A percentile compares a stretch with the other conserved stretches of the same genome.
phyloP scores from a whole-genome alignment of 2,329 filamentous ascomycete genomes.

The Fusarium brachygibbosum region DNA sequence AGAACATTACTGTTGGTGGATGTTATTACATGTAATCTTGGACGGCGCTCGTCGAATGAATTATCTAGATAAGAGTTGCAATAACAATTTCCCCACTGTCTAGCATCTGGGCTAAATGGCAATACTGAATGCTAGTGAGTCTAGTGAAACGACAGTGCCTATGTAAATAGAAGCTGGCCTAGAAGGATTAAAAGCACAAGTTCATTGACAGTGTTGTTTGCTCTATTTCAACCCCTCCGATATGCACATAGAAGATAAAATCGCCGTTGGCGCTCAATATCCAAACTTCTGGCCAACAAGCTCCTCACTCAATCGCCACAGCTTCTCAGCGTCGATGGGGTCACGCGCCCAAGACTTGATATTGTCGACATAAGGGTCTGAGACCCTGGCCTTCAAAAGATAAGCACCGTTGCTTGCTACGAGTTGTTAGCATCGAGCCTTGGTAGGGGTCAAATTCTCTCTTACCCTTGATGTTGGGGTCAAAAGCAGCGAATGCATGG shows the following conservation, averaged over 20 bases:
- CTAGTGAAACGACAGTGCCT: too few relatives aligned
- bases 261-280: slow-evolving; percentile 28
- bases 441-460: accelerated
- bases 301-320: slow-evolving; percentile 63
- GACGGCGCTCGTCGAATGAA: too few relatives aligned
- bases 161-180: too few relatives aligned
- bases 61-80: too few relatives aligned
- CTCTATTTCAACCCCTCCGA: too few relatives aligned
- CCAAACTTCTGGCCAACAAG: slow-evolving; percentile 59
- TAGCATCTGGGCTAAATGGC: too few relatives aligned
- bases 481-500: slow-evolving; percentile 56
- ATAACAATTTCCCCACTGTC: too few relatives aligned
- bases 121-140: too few relatives aligned
- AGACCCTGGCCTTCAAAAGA: slow-evolving; percentile 52
- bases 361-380: slow-evolving; percentile 50
- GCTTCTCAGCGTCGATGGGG: slow-evolving; percentile 55
- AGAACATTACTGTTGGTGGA: too few relatives aligned
- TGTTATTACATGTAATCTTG: too few relatives aligned
- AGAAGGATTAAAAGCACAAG: too few relatives aligned
- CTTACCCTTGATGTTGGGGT: slow-evolving; percentile 51
- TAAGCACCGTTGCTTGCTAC: slow-evolving; percentile 52
- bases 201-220: too few relatives aligned
- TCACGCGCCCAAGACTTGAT: slow-evolving; percentile 52
- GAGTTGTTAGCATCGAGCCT: neutral
- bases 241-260: neutral